phyloP scores from a whole-genome alignment of 164 flowering plant genomes.

The Vitis labrusca region DNA sequence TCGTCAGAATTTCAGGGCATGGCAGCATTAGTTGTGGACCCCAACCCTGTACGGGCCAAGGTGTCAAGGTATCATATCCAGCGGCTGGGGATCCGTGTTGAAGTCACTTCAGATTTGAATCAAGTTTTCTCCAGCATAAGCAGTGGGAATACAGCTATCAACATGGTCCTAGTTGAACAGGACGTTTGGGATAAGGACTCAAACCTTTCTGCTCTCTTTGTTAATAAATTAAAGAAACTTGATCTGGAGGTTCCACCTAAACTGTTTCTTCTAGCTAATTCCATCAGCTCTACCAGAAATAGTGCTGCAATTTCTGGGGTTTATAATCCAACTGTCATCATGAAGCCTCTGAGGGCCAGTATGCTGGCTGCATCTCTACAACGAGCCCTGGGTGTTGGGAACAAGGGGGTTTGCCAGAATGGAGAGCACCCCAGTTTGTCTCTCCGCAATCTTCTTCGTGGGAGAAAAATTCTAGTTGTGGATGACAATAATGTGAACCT shows the following conservation, averaged over 20 bases:
- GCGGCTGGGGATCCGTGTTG: constrained; percentile 77
- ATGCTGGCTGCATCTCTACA: constrained; percentile 82
- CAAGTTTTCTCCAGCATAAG: constrained; percentile 32
- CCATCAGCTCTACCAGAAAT: constrained; percentile 29
- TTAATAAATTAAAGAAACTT: constrained; percentile 29
- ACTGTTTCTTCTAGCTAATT: constrained; percentile 62
- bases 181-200: constrained; percentile 69
- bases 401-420: constrained; percentile 43
- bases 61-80: constrained; percentile 82
- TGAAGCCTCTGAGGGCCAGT: constrained; percentile 84
- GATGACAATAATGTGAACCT: constrained; percentile 90
- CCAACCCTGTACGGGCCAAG: constrained; percentile 62
- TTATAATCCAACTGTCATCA: constrained; percentile 44
- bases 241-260: constrained; percentile 40
- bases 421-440: constrained; percentile 47
- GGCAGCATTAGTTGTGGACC: constrained; percentile 75
- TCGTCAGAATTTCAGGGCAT: constrained; percentile 62
- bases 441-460: constrained; percentile 59
- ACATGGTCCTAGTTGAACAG: constrained; percentile 73
- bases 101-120: constrained; percentile 47
- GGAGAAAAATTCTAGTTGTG: constrained; percentile 77
- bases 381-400: constrained; percentile 67
- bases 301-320: constrained; percentile 22
- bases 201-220: constrained; percentile 25
- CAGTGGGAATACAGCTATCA: constrained; percentile 22